Conservation (phyloP, 2,329 filamentous ascomycete genomes). For the Neonectria ditissima region DNA sequence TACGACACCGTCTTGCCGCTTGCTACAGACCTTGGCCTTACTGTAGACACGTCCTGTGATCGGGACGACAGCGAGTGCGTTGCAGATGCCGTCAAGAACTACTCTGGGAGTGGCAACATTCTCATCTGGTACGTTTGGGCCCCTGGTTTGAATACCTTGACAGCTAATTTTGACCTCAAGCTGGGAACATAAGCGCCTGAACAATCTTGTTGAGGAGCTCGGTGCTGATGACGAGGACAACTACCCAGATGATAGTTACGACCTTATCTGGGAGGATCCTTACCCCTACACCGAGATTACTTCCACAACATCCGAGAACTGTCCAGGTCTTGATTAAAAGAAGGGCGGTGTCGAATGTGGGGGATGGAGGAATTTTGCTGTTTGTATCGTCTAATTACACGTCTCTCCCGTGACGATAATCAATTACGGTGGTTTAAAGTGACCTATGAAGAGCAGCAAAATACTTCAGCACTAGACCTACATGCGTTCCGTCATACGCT, state of each 20-base stretch:
- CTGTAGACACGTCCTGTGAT: conserved; percentile 66
- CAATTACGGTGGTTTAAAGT: too few species aligned
- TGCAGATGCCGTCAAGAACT: conserved; percentile 59
- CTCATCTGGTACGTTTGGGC: conserved; percentile 60
- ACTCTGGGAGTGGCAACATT: conserved; percentile 65
- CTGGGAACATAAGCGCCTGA: conserved; percentile 69
- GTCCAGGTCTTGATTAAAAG: conserved; percentile 57
- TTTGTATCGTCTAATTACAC: too few species aligned
- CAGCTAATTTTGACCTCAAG: conserved; percentile 43
- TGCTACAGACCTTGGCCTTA: conserved; percentile 65
- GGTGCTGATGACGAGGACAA: conserved; percentile 61
- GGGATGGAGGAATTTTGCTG: too few species aligned
- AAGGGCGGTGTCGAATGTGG: too few species aligned
- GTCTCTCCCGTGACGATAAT: too few species aligned
- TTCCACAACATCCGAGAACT: conserved; percentile 61
- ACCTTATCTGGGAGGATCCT: conserved; percentile 70
- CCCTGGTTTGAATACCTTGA: background rate
- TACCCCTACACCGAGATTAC: conserved; percentile 61
- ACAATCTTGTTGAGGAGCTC: conserved; percentile 63
- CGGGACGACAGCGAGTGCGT: conserved; percentile 68
- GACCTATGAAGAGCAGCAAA: too few species aligned
- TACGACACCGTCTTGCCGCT: conserved; percentile 69
- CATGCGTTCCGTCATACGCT: too few species aligned
- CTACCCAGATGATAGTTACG: conserved; percentile 63
- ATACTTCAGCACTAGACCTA: too few species aligned